Base-by-base conservation (phyloP, 106 monocot genomes). In the Gastrodia elata region DNA sequence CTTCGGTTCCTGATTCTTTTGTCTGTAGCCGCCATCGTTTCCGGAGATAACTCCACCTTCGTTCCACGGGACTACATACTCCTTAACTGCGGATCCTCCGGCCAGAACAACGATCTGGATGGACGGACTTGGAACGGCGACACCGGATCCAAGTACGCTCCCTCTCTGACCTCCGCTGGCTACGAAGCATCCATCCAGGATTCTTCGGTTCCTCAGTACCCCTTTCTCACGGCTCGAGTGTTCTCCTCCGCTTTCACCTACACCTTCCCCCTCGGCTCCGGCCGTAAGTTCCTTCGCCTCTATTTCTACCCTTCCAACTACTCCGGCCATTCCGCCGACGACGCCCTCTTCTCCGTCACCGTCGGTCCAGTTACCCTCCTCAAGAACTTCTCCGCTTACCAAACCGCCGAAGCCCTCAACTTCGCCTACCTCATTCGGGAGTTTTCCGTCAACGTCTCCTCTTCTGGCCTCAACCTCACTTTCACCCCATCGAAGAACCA, bases 231-330 rank as follows among this genome's bases (percentile, higher is more conserved):
- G 6, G 38, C 69, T 35, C 69, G 69, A 0, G 40, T 69, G 10
- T 69, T 40, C 40, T 24, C 69, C n/a, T 11, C 69, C 11, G 39
- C 69, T 24, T 41, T 69, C 69, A 69, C 38, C 38, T 69, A 69
- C 69, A 26, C 39, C 69, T 69, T 69, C 69, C 69, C 69, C 10
- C 38, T 69, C 24, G 69, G 69, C 24, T 22, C 69, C 22, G 40
- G 69, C 1, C 69, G 40, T 0, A 69, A 40, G 69, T 69, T 24
- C 69, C 38, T 69, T 73, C 81, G 94, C 37, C 88, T 94, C 65
- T 81, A 94, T 73, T 91, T 94, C 82, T 81, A 91, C 79, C 82
- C 88, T 0, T 24, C 77, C 15, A 76, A 83, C 71, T 86, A 84
- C 78, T 68, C 77, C 35, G 32, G 5, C 73, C 73, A 39, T 39